Base-by-base conservation (phyloP, 129 eudicot species). In the Escallonia herrerae region DNA sequence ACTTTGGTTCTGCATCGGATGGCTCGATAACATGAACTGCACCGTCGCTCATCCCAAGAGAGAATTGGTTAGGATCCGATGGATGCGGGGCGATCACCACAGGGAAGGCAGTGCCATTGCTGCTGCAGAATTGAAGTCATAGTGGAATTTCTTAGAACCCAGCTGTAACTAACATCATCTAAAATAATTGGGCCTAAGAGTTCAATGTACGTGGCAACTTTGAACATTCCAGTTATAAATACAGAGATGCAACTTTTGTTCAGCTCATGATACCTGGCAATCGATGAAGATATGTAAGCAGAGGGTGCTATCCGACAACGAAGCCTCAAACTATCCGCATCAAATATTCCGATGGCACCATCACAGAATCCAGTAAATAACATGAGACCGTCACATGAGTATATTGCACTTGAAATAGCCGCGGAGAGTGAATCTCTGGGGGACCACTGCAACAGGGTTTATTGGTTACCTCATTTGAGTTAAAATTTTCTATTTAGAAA, bases 21-120 rank as follows among this genome's bases (percentile, higher is more conserved):
- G 96, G 93, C 80, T 89, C 96, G 4, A 89, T 76, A 48, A 89
- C 93, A 38, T 85, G 86, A 49, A 89, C 96, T 5, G 83, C 75
- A 52, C 96, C 93, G 15, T 87, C 95, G 7, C 78, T 89, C 93
- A 89, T 84, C 55, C 96, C 96, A 56, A 89, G 93, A 15, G 89
- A 90, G 63, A 89, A 85, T 73, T 89, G 96, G 65, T 80, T 78
- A 38, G 89, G 73, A 71, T 89, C 93, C 0, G 83, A 76, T 41
- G 93, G 96, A 62, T 85, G 93, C 56, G 96, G 79, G 59, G 96
- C 96, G 58, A 88, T 78, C 44, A 84, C 96, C 62, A 69, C 72
- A 9, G 96, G 96, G 63, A 72, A 84, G 15, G 86, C 80, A 40
- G 45, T 77, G 72, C 81, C 76, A 51, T 68, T 82, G 81, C 86